Conservation (phyloP, 208 protist genomes). For the Crithidia acanthocephali region DNA sequence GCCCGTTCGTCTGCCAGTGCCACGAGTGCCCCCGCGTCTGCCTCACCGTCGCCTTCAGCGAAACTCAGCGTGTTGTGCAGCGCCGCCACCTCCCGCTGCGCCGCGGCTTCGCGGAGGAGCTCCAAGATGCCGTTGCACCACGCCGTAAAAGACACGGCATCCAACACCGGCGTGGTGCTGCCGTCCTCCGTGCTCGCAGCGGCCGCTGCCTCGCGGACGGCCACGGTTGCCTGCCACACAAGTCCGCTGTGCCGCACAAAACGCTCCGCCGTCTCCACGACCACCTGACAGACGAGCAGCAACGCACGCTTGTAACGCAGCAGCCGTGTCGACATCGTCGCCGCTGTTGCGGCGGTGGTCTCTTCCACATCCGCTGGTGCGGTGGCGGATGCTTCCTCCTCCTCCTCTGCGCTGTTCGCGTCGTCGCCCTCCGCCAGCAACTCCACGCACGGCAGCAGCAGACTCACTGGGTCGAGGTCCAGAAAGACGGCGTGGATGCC, state of each 20-base stretch:
- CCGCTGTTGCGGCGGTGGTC: neutral
- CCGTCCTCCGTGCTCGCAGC: neutral
- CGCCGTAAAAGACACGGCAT: neutral
- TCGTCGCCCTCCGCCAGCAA: slow-evolving; percentile 64
- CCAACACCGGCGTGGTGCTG: neutral
- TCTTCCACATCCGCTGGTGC: neutral
- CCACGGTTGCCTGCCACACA: slow-evolving; percentile 79
- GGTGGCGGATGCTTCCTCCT: neutral
- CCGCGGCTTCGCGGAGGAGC: slow-evolving; percentile 9
- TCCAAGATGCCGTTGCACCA: slow-evolving; percentile 20
- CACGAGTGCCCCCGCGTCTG: neutral
- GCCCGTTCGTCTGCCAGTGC: neutral
- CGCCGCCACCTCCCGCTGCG: slow-evolving; percentile 9
- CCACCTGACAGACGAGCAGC: slow-evolving; percentile 86
- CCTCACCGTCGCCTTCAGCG: neutral
- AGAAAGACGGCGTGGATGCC: slow-evolving; percentile 68
- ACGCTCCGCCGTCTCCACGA: slow-evolving; percentile 86
- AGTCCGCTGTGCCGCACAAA: slow-evolving; percentile 88
- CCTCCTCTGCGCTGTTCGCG: slow-evolving; percentile 8
- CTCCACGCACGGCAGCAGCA: slow-evolving; percentile 71
- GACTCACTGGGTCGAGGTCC: slow-evolving; percentile 69
- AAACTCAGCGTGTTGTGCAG: slow-evolving; percentile 13
- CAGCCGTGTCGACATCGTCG: neutral
- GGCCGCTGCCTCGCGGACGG: slow-evolving; percentile 41
- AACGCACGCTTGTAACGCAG: slow-evolving; percentile 49